phyloP scores from a whole-genome alignment of 164 flowering plant species.

The Paratinospora sagittata region DNA sequence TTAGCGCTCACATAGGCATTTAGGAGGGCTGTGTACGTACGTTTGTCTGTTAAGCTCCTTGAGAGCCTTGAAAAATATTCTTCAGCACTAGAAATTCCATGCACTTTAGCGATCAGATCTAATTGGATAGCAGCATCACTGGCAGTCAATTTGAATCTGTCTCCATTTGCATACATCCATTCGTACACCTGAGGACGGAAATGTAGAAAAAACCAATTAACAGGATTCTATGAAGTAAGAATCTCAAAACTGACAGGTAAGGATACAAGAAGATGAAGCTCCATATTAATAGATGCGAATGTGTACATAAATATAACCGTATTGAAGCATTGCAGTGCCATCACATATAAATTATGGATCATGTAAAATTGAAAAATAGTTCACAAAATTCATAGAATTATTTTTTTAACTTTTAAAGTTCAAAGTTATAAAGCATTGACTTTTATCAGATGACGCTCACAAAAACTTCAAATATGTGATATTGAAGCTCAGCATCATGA shows the following conservation, averaged over 20 bases:
- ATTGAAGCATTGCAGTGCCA: too few species aligned
- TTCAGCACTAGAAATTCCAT: constrained; percentile 65
- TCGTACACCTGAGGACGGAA: constrained; percentile 73
- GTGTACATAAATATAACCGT: too few species aligned
- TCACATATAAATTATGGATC: too few species aligned
- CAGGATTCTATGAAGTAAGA: background rate
- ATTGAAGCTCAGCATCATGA: too few species aligned
- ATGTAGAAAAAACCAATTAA: background rate
- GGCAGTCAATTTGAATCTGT: constrained; percentile 48
- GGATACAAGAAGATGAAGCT: background rate
- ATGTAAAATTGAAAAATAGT: too few species aligned
- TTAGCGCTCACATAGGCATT: constrained; percentile 59
- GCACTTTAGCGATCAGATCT: constrained; percentile 74
- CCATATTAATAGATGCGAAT: background rate
- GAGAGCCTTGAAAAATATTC: constrained; percentile 52
- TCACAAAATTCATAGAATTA: too few species aligned
- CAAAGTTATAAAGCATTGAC: too few species aligned
- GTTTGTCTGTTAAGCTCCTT: constrained; percentile 48
- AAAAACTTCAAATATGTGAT: too few species aligned
- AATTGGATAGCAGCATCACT: constrained; percentile 87
- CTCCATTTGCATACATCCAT: constrained; percentile 67
- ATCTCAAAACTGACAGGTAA: background rate
- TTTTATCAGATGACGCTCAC: too few species aligned
- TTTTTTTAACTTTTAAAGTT: too few species aligned
- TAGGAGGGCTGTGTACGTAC: constrained; percentile 69